Evolutionary conservation across 495 filamentous ascomycete genomes (phyloP), one percentile per base, ranked within the genome.

Genomic region (Xylaria telfairii): DNA sequence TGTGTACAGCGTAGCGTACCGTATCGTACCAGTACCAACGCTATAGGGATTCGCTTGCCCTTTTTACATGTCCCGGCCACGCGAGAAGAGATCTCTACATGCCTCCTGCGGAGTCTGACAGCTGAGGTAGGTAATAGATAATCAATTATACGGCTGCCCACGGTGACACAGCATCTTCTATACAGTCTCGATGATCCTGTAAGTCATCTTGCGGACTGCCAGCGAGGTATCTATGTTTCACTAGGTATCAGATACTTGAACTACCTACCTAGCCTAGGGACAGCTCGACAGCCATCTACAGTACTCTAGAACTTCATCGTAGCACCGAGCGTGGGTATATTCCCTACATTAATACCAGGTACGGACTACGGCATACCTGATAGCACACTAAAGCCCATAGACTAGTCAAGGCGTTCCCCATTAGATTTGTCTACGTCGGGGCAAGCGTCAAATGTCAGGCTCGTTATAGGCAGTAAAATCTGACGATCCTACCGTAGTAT

Each of bases 361-460:
- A 26, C 24, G 26, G 41, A 62, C 59, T 46, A 63, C 60, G 21
- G 60, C 60, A 28, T 30, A 15, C 32, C 34, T 21, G 10, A 61
- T 61, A 41, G n/a, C 54, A 17, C 57, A 2, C 57, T 39, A 61
- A 24, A 61, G n/a, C 12, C 19, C 4, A 41, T 13, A 47, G 28
- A 49, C 24, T 26, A 64, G 68, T 59, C 68, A 49, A 70, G 68
- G 60, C 32, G 19, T 17, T 8, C 32, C 63, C 44, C 30, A 19
- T 41, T 7, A 9, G 4, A 46, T 53, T 49, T 53, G 32, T 13
- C 68, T 54, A 7, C 24, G 26, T 70, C 49, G 41, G 68, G 68
- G 4, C 32, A 70, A 41, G 68, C 61, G 68, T 65, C 13, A 54
- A 34, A 46, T 70, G 68, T 56, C 68, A 65, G 17, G 17, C 67